Conservation (phyloP, 2,329 filamentous ascomycete species). For the Talaromyces sp. region DNA sequence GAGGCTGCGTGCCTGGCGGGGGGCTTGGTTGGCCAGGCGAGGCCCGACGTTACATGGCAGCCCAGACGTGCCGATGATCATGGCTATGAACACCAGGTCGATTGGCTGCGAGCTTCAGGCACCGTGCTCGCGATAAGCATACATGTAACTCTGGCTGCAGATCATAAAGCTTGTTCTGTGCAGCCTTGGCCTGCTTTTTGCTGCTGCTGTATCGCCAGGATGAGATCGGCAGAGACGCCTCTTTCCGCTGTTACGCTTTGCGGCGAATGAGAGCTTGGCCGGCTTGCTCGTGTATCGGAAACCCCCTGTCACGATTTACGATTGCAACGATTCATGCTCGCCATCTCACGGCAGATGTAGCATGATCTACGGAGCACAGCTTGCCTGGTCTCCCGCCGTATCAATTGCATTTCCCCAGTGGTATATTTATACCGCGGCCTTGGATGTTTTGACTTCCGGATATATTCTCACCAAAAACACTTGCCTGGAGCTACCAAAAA, state of each 20-base stretch:
- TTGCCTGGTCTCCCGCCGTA: neutral
- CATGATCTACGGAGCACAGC: neutral
- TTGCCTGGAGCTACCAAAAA: neutral
- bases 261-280: neutral
- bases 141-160: neutral
- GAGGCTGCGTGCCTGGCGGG: neutral
- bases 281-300: neutral
- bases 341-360: neutral
- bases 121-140: neutral
- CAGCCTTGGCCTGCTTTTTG: neutral
- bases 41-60: neutral
- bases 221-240: neutral
- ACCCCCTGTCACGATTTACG: neutral
- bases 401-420: neutral
- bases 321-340: neutral
- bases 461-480: neutral
- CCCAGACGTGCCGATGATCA: neutral
- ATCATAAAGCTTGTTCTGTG: neutral
- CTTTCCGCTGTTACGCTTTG: neutral
- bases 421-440: neutral
- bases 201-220: neutral
- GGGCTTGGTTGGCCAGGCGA: neutral
- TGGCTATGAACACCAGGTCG: neutral
- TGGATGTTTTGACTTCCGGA: neutral
- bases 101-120: neutral